Evolutionary conservation across 1,284 basidiomycete genomes (phyloP), one percentile per base, ranked within the genome.

Genomic region (Binderoboletus segoi): DNA sequence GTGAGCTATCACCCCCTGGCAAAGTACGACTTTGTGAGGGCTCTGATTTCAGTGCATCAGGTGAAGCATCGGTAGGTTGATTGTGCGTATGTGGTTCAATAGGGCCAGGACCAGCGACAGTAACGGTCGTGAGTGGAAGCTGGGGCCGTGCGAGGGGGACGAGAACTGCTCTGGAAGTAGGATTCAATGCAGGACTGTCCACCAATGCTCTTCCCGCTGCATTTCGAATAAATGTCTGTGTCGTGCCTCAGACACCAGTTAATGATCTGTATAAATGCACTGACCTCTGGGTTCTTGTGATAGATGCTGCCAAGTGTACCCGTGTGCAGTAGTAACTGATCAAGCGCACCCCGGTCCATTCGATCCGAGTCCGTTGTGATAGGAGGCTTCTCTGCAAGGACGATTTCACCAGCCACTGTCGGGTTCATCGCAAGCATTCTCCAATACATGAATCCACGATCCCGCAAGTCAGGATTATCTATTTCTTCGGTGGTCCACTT

Each of bases 381-480:
- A 4, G 94, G 81, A 18, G 97, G 97, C 67, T 98, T 98, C 62
- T 94, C 92, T 10, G 93, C 83, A 20, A 99, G 81, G n/a, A 99
- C 95, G 59, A 99, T 91, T 63, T 93, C 89, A 42, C 89, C 84
- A 3, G 97, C 96, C 2, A 91, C 89, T 2, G 88, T 79, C 2
- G 97, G 95, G 71, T 98, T 95, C 63, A 95, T 90, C 2, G 96
- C 96, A 38, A 99, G 82, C 75, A 99, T 81, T 47, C 97, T 88
- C 96, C 96, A 99, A 77, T 99, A 99, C 91, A 99, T 98, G 78
- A 96, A 99, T 0, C 96, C 97, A 59, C 97, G 82, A 75, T 99
- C 97, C 32, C 97, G 85, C 42, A 98, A 79, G 77, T 99, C 97
- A 8, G 97, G 96, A 69, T 97, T 98, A 72, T 98, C 96, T 55